These are phyloP conservation scores for Teunomyces pallodes DNA, from an alignment of 805 yeast genomes.

Conservation along the genomic window DNA sequence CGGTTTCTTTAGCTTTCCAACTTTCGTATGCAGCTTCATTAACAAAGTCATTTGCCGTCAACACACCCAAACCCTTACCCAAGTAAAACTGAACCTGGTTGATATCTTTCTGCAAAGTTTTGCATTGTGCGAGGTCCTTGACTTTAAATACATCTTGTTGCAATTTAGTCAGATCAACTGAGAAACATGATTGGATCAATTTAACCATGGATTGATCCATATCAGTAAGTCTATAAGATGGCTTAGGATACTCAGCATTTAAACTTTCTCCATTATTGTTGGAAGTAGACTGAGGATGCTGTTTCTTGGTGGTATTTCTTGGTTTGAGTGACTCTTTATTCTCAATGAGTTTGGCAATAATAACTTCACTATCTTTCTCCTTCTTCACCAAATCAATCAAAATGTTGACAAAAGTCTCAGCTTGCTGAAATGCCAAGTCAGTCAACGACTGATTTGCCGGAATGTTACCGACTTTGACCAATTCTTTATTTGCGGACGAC, in stretches of 20 bases:
- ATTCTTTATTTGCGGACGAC: constrained; percentile 51
- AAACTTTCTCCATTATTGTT: neutral
- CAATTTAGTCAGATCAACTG: constrained; percentile 44
- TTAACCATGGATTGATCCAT: constrained; percentile 46
- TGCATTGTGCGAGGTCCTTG: constrained; percentile 40
- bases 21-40: constrained; percentile 19
- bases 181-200: constrained; percentile 50
- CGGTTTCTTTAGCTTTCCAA: constrained; percentile 34
- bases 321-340: constrained; percentile 39
- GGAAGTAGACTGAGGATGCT: constrained; percentile 1
- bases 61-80: constrained; percentile 43
- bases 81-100: constrained; percentile 31
- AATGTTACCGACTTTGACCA: constrained; percentile 39
- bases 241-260: constrained; percentile 30
- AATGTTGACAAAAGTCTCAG: constrained; percentile 34
- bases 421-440: constrained; percentile 34
- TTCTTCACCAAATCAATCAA: constrained; percentile 35
- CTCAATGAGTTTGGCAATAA: constrained; percentile 43
- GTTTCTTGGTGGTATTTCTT: constrained; percentile 14
- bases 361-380: constrained; percentile 36
- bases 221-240: constrained; percentile 54
- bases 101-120: constrained; percentile 36
- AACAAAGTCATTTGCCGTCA: constrained; percentile 20
- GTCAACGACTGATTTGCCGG: constrained; percentile 29
- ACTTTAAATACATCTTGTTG: constrained; percentile 53